Evolutionary conservation across 768 basidiomycete genomes (phyloP), one percentile per base, ranked within the genome.

Genomic region (Mrakia frigida): DNA sequence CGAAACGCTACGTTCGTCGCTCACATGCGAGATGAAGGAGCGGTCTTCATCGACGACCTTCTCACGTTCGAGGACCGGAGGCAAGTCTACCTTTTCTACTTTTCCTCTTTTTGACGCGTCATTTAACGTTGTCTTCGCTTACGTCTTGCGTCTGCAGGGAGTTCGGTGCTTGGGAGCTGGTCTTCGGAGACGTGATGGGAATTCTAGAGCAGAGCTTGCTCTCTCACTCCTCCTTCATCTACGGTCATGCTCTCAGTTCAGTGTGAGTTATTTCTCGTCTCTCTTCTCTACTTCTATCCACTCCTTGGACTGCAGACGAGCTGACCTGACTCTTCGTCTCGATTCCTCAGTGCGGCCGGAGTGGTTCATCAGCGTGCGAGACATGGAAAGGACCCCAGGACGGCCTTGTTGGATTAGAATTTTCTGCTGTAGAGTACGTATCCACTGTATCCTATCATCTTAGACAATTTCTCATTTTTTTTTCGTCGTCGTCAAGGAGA

Each of bases 171-270:
- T 37, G 31, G 31, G 31, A 63, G 61, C 61, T 37, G 7, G 35
- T 63, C 14, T 37, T 87, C 77, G 85, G 84, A 50, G 86, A 87
- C 74, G 80, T 87, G 33, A 77, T 84, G 35, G 85, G 83, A 23
- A 80, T 86, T 35, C 81, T 86, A 41, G 86, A 86, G 74, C 86
- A 87, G 79, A 80, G 82, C n/a, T 72, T 84, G 72, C 80, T 86
- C 74, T 78, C 83, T 0, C 80, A 80, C 11, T 79, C 81, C 11
- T 81, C 52, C 7, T 72, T 35, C 70, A 18, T 72, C 28, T 74
- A 74, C 13, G 61, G 56, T 3, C 73, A 74, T 43, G 61, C 46
- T 5, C 25, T 74, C 11, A 43, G 39, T 23, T 43, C 56, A 59
- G 70, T 56, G 70, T 72, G n/a, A 72, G 70, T 53, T n/a, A n/a